phyloP scores from a whole-genome alignment of 345 rosid species.

The Salix suchowensis region DNA sequence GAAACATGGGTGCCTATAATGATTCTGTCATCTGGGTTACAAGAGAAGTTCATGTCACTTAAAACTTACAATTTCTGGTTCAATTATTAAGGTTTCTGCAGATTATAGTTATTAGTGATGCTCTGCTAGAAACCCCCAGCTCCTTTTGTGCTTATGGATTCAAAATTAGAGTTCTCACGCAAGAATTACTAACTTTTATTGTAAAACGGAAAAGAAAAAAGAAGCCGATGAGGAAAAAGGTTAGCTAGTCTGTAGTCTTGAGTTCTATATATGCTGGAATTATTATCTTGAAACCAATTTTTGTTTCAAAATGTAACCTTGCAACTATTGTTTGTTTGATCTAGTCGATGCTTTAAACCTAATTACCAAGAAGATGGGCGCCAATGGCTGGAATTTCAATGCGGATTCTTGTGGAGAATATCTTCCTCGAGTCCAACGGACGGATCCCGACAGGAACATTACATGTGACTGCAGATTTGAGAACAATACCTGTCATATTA shows the following conservation, averaged over 20 bases:
- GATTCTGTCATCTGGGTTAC: background rate
- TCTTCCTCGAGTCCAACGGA: conserved; percentile 29
- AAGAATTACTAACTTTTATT: background rate
- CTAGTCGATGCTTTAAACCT: conserved; percentile 45
- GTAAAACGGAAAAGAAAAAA: background rate
- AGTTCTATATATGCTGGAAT: background rate
- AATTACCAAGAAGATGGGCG: conserved; percentile 41
- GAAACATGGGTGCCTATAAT: background rate
- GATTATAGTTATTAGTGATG: background rate
- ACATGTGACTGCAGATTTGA: conserved; percentile 35
- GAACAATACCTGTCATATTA: conserved; percentile 17
- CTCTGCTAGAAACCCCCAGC: background rate
- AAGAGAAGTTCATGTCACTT: background rate
- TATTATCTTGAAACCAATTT: background rate
- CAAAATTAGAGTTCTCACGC: background rate
- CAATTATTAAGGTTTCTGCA: background rate
- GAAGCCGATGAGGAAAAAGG: background rate
- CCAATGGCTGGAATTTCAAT: conserved; percentile 42
- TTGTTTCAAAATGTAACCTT: background rate
- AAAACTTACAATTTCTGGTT: background rate
- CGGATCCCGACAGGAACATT: conserved; percentile 31
- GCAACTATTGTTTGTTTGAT: background rate
- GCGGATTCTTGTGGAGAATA: conserved; percentile 33
- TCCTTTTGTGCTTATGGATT: background rate
- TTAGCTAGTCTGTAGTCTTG: background rate